phyloP scores from a whole-genome alignment of 1,284 basidiomycete species.

The Cryptococcus maquisensis region DNA sequence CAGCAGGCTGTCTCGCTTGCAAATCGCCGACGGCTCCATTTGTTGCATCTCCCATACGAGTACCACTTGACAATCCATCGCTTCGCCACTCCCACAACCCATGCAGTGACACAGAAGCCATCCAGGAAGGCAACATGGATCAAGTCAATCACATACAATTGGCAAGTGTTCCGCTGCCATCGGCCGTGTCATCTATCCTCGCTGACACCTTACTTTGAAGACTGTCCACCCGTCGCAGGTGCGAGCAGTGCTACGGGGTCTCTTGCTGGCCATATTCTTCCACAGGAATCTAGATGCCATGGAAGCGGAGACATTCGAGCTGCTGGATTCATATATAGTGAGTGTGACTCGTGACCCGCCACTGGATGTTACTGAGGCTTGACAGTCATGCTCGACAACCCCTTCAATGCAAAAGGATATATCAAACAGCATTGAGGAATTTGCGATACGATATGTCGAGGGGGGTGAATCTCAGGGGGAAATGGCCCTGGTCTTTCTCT shows the following conservation, averaged over 20 bases:
- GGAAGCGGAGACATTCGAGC: conserved; percentile 37
- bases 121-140: conserved; percentile 2
- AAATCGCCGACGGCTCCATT: too few relatives aligned
- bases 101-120: not conserved
- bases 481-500: conserved; percentile 44
- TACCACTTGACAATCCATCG: too few relatives aligned
- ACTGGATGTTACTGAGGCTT: not conserved
- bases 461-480: conserved; percentile 17
- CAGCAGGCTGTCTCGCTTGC: too few relatives aligned
- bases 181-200: not conserved
- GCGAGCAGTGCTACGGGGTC: conserved; percentile 25
- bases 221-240: conserved; percentile 31
- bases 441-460: conserved; percentile 25
- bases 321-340: conserved; percentile 40
- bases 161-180: conserved; percentile 2
- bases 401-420: conserved; percentile 29
- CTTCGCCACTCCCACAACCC: too few relatives aligned
- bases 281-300: conserved; percentile 35
- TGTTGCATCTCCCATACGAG: too few relatives aligned
- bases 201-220: conserved; percentile 10
- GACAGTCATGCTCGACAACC: conserved; percentile 15
- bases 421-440: conserved; percentile 30
- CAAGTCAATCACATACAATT: conserved; percentile 16
- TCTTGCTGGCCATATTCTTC: conserved; percentile 42
- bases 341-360: conserved; percentile 1